phyloP scores from a whole-genome alignment of 2,329 filamentous ascomycete genomes.

The Beauveria sp. region DNA sequence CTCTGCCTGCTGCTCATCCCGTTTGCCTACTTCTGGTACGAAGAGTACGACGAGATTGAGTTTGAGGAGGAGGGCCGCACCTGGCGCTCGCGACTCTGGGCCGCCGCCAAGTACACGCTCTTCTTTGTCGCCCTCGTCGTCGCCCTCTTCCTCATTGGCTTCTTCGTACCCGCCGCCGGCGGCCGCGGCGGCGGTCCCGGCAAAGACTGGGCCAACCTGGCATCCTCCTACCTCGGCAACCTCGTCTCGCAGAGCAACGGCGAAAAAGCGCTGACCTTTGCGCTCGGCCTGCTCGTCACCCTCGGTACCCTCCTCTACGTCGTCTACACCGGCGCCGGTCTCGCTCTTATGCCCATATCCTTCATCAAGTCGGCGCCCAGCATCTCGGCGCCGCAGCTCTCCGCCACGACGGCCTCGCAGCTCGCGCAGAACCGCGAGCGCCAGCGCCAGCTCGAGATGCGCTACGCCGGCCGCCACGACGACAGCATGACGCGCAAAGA shows the following conservation, averaged over 20 bases:
- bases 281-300: slow-evolving; percentile 78
- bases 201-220: slow-evolving; percentile 62
- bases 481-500: slow-evolving; percentile 77
- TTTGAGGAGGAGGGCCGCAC: slow-evolving; percentile 75
- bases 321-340: slow-evolving; percentile 79
- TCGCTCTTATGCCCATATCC: slow-evolving; percentile 81
- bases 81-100: slow-evolving; percentile 62
- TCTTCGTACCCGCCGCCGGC: slow-evolving; percentile 78
- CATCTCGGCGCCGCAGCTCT: slow-evolving; percentile 72
- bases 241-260: slow-evolving; percentile 74
- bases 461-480: slow-evolving; percentile 66
- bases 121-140: slow-evolving; percentile 74
- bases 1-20: slow-evolving; percentile 86
- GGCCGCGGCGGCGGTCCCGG: slow-evolving; percentile 48
- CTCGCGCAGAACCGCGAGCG: slow-evolving; percentile 85
- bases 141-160: slow-evolving; percentile 82
- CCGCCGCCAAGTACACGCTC: slow-evolving; percentile 85
- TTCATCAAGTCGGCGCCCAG: slow-evolving; percentile 89
- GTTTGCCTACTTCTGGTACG: slow-evolving; percentile 97
- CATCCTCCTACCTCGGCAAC: slow-evolving; percentile 80
- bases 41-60: slow-evolving; percentile 92
- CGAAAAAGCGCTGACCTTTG: slow-evolving; percentile 87
- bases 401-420: slow-evolving; percentile 68
- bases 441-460: slow-evolving; percentile 83
- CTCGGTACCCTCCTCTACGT: slow-evolving; percentile 81